A percentile compares a stretch with the other conserved stretches of the same genome.
Evolutionary conservation across 176 grass and related monocot genomes (phyloP).

Genomic region (Oryza australiensis): DNA sequence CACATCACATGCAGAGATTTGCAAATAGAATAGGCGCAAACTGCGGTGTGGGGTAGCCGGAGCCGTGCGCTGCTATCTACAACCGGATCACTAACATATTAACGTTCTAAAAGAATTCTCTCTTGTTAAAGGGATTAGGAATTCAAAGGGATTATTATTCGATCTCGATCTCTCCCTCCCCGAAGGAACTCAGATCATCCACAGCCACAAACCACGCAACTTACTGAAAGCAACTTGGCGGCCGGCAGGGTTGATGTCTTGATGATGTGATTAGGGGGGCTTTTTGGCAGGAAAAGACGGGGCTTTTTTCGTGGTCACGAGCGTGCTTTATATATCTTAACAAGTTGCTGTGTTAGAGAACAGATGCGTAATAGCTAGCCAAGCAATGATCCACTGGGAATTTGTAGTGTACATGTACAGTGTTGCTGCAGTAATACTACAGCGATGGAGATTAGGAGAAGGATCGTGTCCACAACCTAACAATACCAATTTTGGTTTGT

Average conservation of each 20-base stretch:
- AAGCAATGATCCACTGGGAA: background rate
- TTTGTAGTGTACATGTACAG: background rate
- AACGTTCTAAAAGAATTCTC: too few species aligned
- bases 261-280: background rate
- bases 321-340: background rate
- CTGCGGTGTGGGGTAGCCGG: conserved; percentile 8
- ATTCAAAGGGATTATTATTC: background rate
- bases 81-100: conserved; percentile 5
- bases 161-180: too few species aligned
- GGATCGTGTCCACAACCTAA: background rate
- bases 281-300: background rate
- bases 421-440: background rate
- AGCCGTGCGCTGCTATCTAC: background rate
- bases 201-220: background rate
- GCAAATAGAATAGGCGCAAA: background rate
- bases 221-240: background rate
- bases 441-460: background rate
- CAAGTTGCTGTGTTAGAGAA: background rate
- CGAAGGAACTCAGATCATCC: background rate
- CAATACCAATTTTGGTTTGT: background rate
- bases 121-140: too few species aligned
- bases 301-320: background rate
- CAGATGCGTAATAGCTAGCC: background rate
- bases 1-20: background rate
- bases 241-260: background rate